Base-by-base conservation (phyloP, 345 rosid species). In the Eutrema yunnanense region DNA sequence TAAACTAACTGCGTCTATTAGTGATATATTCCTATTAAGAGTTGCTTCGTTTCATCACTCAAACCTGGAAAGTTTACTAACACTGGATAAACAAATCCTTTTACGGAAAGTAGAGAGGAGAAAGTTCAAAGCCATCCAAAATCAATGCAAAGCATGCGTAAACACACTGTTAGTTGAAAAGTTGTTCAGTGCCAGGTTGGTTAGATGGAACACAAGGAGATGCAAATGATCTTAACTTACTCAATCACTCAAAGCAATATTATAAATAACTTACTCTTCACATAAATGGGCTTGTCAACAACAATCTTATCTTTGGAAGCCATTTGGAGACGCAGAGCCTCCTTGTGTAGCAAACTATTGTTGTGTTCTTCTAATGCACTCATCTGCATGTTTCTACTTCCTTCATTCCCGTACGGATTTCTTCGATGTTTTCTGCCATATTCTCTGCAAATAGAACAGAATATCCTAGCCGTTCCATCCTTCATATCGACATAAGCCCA, bases 321-420 rank as follows among this genome's bases (percentile, higher is more conserved):
- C 80, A 80, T 88, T 83, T 92, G 99, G 65, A 95, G 96, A 62
- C 98, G 98, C 42, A 95, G 86, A 73, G 99, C 99, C 80, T 95
- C 99, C 78, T 92, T 95, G 82, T 95, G 99, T 73, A 95, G 92
- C 86, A 95, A 85, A 83, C 99, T 95, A 71, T 95, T 95, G 72
- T 95, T 95, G 65, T 95, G 99, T 73, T 95, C 99, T 79, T 95
- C 98, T 63, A 95, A 69, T 27, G 99, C 99, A 84, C 99, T 95
- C 98, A 95, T 95, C 86, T 95, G 98, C 99, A 95, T 95, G 69
- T 95, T 95, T 77, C 92, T 84, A 82, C 99, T 95, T 62, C 99
- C 99, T 83, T 95, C 99, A 69, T 95, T 95, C 53, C 99, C 99
- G 56, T 92, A 95, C 37, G 99, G 98, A 77, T 95, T 95, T 74